phyloP scores from a whole-genome alignment of 345 rosid genomes.

The Odontarrhena argentea region DNA sequence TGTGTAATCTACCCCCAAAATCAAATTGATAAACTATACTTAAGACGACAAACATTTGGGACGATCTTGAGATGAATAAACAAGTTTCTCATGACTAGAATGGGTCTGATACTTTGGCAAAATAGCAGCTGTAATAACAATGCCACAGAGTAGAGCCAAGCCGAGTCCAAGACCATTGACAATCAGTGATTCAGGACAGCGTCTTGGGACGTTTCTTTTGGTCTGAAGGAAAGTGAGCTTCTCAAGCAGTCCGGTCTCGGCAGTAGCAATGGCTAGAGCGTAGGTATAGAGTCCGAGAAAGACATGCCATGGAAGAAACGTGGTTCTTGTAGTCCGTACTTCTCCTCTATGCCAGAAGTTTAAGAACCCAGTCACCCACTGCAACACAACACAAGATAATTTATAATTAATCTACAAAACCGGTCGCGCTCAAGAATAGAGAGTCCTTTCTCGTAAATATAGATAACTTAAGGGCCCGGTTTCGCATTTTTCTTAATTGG shows the following conservation, averaged over 20 bases:
- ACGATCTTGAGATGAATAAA: slow-evolving; percentile 48
- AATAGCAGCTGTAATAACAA: slow-evolving; percentile 64
- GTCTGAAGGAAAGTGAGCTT: slow-evolving; percentile 71
- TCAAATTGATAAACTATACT: background rate
- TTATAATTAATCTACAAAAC: background rate
- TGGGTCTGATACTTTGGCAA: slow-evolving; percentile 55
- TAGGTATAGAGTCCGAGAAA: slow-evolving; percentile 89
- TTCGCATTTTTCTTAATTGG: background rate
- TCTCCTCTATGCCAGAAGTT: slow-evolving; percentile 92
- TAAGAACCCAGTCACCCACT: slow-evolving; percentile 89
- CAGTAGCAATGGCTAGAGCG: slow-evolving; percentile 79
- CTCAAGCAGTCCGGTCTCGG: slow-evolving; percentile 86
- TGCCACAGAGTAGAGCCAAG: slow-evolving; percentile 68
- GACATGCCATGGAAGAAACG: slow-evolving; percentile 85
- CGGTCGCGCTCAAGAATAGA: background rate
- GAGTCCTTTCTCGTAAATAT: slow-evolving; percentile 4
- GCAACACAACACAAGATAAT: slow-evolving; percentile 31
- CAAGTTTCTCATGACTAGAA: slow-evolving; percentile 40
- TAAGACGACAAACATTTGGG: slow-evolving; percentile 57
- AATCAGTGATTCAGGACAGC: slow-evolving; percentile 63
- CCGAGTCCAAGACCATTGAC: slow-evolving; percentile 72
- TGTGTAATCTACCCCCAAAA: slow-evolving; percentile 18
- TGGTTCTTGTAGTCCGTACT: slow-evolving; percentile 53
- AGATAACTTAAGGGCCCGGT: background rate
- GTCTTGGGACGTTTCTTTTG: slow-evolving; percentile 47